phyloP scores from a whole-genome alignment of 2,329 filamentous ascomycete genomes.

The Ophiocordyceps sinensis region DNA sequence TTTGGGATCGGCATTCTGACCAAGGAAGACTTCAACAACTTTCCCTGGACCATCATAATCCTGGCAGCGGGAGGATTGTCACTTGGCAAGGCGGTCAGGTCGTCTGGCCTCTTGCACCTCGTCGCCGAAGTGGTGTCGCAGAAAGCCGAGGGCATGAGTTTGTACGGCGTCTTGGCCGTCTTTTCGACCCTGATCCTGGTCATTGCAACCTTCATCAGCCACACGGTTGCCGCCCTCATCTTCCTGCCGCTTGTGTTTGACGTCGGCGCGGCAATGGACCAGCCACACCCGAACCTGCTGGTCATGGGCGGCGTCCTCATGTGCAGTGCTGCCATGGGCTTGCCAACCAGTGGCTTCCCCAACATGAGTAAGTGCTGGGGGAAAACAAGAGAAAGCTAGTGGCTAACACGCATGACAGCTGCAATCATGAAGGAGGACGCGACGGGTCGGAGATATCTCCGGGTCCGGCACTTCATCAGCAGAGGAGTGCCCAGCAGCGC shows the following conservation, averaged over 20 bases:
- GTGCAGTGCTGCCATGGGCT: conserved; percentile 90
- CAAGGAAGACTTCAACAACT: conserved; percentile 99
- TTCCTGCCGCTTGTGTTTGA: conserved; percentile 81
- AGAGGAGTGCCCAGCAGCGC: conserved; percentile 81
- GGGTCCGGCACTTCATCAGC: conserved; percentile 88
- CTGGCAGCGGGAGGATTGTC: conserved; percentile 86
- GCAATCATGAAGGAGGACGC: conserved; percentile 99
- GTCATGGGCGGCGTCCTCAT: conserved; percentile 94
- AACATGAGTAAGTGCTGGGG: conserved; percentile 80
- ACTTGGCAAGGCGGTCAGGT: conserved; percentile 86
- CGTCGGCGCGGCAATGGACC: conserved; percentile 70
- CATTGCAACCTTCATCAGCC: conserved; percentile 93
- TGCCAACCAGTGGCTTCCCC: conserved; percentile 92
- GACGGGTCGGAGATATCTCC: conserved; percentile 80
- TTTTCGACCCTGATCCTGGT: conserved; percentile 77
- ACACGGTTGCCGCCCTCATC: conserved; percentile 92
- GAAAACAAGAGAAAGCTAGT: background rate
- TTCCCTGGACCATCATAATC: conserved; percentile 99
- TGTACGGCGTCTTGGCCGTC: conserved; percentile 77
- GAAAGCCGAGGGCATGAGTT: conserved; percentile 59
- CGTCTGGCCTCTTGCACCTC: conserved; percentile 80
- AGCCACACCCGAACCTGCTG: conserved; percentile 84
- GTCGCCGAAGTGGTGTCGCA: conserved; percentile 66
- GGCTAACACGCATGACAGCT: conserved; percentile 35
- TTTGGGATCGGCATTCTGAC: conserved; percentile 93